Evolutionary conservation across 257 asterid genomes (phyloP), one percentile per base, ranked within the genome.

Genomic region (Solanum pinnatisectum): DNA sequence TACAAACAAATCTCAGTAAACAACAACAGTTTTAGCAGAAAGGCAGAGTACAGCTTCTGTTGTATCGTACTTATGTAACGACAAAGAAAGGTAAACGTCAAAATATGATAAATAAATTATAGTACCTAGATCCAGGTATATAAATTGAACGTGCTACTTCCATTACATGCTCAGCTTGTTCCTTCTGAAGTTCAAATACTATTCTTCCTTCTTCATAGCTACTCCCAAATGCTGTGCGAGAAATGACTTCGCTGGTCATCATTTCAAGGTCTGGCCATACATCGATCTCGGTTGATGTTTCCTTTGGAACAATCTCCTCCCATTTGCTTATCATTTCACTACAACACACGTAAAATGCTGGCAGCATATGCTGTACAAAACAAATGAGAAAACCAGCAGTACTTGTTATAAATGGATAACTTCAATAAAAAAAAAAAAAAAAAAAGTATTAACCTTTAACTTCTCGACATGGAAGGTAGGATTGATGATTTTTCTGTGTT

Each of bases 191-290:
- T 56, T 87, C 93, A 42, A 93, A 92, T 74, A 93, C 90, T 59
- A 14, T 89, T 90, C 90, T 89, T 33, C 94, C 95, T 88, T 93
- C 94, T 88, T 90, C 87, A 84, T 91, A 93, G 78, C 87, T 91
- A 52, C 95, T 91, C 2, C 94, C 94, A 90, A 93, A 93, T 46
- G 94, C 91, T 5, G 95, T 89, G 3, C 93, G 92, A 8, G 95
- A 92, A 68, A 93, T 90, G 11, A 90, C 91, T 85, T 91, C 94
- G 8, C 91, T 40, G 0, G 91, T 25, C 82, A 93, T 65, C 1
- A 59, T 73, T 82, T 92, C 87, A 36, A 93, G 86, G 42, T 82
- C 23, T 60, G 93, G 95, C 94, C 94, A 93, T 49, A 92, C 91
- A 36, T 93, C 91, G 60, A 93, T 20, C 73, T 91, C 93, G 2